A percentile compares a stretch with the other conserved stretches of the same genome.
Conservation (phyloP, 192 early-diverging fungal genomes). For the Geranomyces michiganensis region DNA sequence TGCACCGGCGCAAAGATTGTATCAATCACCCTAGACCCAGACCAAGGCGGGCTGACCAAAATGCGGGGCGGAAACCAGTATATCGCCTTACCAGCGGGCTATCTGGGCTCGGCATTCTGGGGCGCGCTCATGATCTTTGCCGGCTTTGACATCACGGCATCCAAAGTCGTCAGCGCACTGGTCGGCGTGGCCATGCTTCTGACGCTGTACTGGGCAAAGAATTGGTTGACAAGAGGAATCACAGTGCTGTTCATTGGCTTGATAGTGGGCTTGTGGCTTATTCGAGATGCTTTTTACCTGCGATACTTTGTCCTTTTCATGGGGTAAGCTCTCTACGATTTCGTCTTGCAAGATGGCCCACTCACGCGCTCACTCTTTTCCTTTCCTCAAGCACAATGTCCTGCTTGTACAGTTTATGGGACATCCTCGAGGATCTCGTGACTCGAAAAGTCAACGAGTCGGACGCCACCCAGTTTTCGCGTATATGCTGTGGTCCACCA, state of each 20-base stretch:
- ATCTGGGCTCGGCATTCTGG: conserved; percentile 84
- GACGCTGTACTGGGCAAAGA: conserved; percentile 85
- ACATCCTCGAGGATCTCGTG: conserved; percentile 93
- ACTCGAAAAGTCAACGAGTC: conserved; percentile 90
- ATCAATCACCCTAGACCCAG: conserved; percentile 87
- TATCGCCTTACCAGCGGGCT: conserved; percentile 84
- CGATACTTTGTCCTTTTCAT: conserved; percentile 93
- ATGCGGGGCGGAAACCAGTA: conserved; percentile 83
- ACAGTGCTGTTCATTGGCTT: conserved; percentile 83
- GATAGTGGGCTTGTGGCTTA: conserved; percentile 83
- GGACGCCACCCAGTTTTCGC: conserved; percentile 83
- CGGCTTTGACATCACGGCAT: conserved; percentile 85
- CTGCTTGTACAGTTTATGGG: conserved; percentile 89
- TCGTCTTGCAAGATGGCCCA: neutral
- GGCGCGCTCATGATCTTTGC: conserved; percentile 93
- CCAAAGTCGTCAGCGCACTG: conserved; percentile 84
- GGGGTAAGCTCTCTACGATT: conserved; percentile 56
- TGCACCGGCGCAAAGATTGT: conserved; percentile 89
- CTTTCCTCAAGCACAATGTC: conserved; percentile 77
- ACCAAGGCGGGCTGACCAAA: conserved; percentile 86
- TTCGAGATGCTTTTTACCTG: conserved; percentile 70
- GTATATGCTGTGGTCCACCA: conserved; percentile 61
- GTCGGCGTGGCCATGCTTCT: conserved; percentile 81
- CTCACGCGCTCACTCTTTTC: neutral
- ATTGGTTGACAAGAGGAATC: conserved; percentile 82